These are phyloP conservation scores for Hemileia vastatrix DNA, from an alignment of 1,284 basidiomycete genomes.

Conservation along the genomic window DNA sequence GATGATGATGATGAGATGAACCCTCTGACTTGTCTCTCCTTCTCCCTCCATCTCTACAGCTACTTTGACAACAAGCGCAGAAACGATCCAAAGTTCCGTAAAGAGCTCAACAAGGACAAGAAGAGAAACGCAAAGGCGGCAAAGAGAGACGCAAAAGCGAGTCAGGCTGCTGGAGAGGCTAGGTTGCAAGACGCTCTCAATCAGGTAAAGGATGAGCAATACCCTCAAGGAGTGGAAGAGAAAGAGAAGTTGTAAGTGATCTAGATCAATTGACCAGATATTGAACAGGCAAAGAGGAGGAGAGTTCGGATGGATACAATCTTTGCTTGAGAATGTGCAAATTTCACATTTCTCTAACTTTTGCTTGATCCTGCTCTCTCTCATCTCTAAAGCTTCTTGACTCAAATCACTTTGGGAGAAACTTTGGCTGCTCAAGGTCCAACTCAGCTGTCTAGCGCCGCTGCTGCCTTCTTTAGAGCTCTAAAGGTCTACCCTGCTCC, in stretches of 20 bases:
- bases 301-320: no score
- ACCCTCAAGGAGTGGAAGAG: constrained; percentile 60
- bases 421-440: constrained; percentile 70
- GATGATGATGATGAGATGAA: constrained; percentile 26
- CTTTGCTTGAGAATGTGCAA: no score
- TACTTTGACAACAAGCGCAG: constrained; percentile 95
- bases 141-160: constrained; percentile 47
- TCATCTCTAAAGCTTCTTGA: constrained; percentile 64
- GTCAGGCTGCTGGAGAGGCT: constrained; percentile 37
- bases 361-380: constrained; percentile 7
- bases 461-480: constrained; percentile 83
- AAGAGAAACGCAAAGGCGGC: constrained; percentile 55
- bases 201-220: constrained; percentile 56
- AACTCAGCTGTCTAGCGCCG: no score
- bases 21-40: neutral
- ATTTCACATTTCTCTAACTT: neutral
- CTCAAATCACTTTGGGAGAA: constrained; percentile 78
- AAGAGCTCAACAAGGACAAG: constrained; percentile 71
- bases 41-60: constrained; percentile 36
- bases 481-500: constrained; percentile 88
- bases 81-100: constrained; percentile 78
- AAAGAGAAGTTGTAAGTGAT: constrained; percentile 28
- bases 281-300: neutral
- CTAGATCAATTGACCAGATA: neutral
- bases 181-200: constrained; percentile 53